Evolutionary conservation across 1,284 basidiomycete genomes (phyloP).

Genomic region (Afroboletus lepidellus): DNA sequence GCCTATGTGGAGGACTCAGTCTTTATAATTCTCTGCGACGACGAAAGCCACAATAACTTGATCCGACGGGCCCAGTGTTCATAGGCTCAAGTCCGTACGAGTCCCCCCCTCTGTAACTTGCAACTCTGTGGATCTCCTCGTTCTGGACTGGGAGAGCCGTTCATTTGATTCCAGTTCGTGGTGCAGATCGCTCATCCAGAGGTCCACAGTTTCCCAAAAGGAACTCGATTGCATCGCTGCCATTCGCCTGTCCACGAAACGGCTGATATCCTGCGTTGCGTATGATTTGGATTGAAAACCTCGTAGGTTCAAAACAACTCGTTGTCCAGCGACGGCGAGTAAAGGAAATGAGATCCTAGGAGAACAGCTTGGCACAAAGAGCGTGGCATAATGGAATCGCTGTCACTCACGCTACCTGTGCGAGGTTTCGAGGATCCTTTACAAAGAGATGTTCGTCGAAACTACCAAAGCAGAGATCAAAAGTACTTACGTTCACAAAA

Average conservation of each 20-base stretch:
- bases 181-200: constrained; percentile 6
- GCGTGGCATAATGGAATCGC: background rate
- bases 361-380: background rate
- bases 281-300: background rate
- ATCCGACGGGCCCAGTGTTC: background rate
- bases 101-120: background rate
- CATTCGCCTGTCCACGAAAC: background rate
- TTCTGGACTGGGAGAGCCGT: background rate
- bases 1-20: background rate
- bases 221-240: constrained; percentile 3
- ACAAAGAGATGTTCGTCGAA: background rate
- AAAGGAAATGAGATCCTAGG: constrained; percentile 5
- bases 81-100: no score
- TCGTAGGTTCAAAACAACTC: constrained; percentile 12
- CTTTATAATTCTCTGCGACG: background rate
- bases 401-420: background rate
- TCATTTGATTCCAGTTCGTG: background rate
- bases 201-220: constrained; percentile 3
- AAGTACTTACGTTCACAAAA: background rate
- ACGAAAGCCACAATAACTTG: background rate
- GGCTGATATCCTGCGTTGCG: background rate
- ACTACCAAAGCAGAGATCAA: background rate
- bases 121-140: background rate
- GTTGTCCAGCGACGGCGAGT: constrained; percentile 4
- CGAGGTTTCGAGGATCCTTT: background rate